phyloP scores from a whole-genome alignment of 768 basidiomycete species.

The Strobilomyces dryophilus region DNA sequence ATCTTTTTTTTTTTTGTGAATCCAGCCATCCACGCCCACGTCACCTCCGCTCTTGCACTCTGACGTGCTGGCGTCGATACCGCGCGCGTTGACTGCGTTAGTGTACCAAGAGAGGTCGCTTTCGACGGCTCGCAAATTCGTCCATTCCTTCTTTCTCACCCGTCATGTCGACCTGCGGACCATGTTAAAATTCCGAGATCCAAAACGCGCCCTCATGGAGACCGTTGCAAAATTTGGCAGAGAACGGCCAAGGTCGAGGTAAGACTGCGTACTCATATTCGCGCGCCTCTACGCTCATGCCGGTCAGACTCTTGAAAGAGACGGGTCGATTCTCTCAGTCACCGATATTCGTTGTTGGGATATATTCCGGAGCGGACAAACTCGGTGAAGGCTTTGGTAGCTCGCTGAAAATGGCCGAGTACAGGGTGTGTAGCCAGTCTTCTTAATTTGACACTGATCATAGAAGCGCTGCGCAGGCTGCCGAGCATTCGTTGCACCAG shows the following conservation, averaged over 20 bases:
- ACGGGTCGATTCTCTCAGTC: constrained; percentile 89
- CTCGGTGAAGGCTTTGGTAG: constrained; percentile 94
- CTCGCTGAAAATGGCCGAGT: constrained; percentile 93
- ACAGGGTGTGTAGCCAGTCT: constrained; percentile 52
- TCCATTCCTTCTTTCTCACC: constrained; percentile 82
- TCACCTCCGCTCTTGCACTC: constrained; percentile 59
- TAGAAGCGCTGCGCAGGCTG: constrained; percentile 47
- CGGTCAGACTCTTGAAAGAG: constrained; percentile 76
- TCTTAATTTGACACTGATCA: background rate
- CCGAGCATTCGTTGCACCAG: constrained; percentile 79
- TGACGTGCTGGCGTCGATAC: constrained; percentile 87
- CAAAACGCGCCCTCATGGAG: constrained; percentile 69
- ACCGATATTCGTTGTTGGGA: constrained; percentile 94
- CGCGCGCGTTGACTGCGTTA: constrained; percentile 82
- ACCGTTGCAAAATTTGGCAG: constrained; percentile 68
- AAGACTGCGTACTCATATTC: background rate
- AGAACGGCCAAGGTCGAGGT: constrained; percentile 70
- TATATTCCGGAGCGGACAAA: constrained; percentile 78
- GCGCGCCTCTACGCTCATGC: background rate
- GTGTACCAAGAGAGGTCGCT: constrained; percentile 88
- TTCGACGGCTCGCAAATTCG: constrained; percentile 80
- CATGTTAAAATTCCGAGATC: constrained; percentile 80
- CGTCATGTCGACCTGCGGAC: constrained; percentile 77
- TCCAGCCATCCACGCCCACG: constrained; percentile 46
- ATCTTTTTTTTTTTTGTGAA: background rate